Evolutionary conservation across 257 asterid genomes (phyloP).

Genomic region (Eucommia ulmoides): DNA sequence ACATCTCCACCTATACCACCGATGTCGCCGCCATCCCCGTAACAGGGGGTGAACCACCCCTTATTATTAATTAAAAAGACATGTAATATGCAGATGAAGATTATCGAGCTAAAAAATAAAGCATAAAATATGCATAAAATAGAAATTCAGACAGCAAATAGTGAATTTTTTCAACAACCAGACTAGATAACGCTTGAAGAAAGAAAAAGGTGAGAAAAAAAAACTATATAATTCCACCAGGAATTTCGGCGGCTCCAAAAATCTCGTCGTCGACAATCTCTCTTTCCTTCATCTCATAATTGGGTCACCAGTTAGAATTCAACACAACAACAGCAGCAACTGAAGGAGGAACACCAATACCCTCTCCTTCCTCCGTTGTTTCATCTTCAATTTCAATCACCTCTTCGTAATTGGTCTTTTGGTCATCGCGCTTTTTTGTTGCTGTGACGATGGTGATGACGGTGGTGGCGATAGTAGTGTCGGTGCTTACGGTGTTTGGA

Average conservation of each 20-base stretch:
- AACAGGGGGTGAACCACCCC: no score
- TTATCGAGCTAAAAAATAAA: not conserved
- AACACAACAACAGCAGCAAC: constrained; percentile 18
- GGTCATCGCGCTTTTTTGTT: constrained; percentile 38
- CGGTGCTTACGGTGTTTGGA: constrained; percentile 84
- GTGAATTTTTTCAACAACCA: constrained; percentile 4
- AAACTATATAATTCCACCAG: not conserved
- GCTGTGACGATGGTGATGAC: constrained; percentile 42
- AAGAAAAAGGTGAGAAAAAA: not conserved
- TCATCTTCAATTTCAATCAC: constrained; percentile 6
- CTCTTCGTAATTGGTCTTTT: constrained; percentile 6
- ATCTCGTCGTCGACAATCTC: constrained; percentile 78
- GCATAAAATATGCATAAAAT: not conserved
- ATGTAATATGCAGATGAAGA: no score
- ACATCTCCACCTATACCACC: no score
- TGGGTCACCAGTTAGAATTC: constrained; percentile 30
- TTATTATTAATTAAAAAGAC: no score
- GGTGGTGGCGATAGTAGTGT: constrained; percentile 44
- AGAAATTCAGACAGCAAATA: not conserved
- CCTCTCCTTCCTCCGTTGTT: constrained; percentile 11
- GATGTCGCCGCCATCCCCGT: no score
- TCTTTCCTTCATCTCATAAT: constrained; percentile 97
- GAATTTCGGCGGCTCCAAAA: constrained; percentile 7
- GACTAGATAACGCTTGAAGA: not conserved
- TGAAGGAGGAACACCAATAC: not conserved